Evolutionary conservation across 371 early-diverging fungal species (phyloP).

Genomic region (Mucor plumbeus): DNA sequence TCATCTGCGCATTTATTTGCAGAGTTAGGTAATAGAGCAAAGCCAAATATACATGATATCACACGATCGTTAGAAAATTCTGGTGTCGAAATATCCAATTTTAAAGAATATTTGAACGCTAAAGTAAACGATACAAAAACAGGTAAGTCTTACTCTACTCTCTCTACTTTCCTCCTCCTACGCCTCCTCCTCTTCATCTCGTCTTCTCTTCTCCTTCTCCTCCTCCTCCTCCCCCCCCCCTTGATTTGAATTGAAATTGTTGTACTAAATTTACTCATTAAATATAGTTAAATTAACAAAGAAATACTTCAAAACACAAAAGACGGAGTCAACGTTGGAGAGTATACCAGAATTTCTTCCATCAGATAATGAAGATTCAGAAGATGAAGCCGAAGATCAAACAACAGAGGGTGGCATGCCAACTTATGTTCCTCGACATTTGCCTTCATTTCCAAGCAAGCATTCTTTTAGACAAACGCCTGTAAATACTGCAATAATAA

Average conservation of each 20-base stretch:
- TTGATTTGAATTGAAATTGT: not conserved
- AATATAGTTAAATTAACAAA: conserved; percentile 12
- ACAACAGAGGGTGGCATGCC: conserved; percentile 36
- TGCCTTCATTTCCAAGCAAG: conserved; percentile 64
- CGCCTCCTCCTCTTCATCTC: no score
- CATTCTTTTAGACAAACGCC: conserved; percentile 68
- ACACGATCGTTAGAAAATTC: conserved; percentile 48
- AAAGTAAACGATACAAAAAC: conserved; percentile 16
- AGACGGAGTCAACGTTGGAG: conserved; percentile 36
- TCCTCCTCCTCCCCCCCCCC: no score
- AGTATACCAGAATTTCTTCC: conserved; percentile 44
- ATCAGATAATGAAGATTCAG: conserved; percentile 54
- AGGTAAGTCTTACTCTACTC: conserved; percentile 6
- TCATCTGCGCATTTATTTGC: conserved; percentile 53
- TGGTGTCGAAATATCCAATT: conserved; percentile 36
- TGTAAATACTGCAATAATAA: conserved; percentile 31
- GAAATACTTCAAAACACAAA: conserved; percentile 31
- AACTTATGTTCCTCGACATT: conserved; percentile 55
- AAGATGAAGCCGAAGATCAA: conserved; percentile 35
- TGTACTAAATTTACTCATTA: not conserved
- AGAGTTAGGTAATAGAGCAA: conserved; percentile 58
- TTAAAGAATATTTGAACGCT: conserved; percentile 41
- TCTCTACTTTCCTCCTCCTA: no score
- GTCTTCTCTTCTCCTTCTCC: no score
- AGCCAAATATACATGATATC: conserved; percentile 61